Conservation (phyloP, 139 green algal species). For the Mesostigma viride region DNA sequence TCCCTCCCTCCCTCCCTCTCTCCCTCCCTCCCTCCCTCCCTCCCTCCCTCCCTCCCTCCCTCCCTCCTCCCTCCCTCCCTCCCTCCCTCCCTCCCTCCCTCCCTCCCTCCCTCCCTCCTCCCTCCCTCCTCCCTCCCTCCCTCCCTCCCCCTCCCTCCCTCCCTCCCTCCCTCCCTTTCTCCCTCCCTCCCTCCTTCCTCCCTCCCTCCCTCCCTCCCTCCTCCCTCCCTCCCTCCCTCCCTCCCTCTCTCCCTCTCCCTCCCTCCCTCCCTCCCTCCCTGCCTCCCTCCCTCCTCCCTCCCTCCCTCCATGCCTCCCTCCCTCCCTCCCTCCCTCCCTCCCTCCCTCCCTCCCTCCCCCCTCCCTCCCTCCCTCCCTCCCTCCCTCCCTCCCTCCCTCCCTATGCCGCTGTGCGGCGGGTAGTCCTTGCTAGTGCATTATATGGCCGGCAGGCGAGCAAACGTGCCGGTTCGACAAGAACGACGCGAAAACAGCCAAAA, state of each 20-base stretch:
- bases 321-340: background rate
- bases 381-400: background rate
- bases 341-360: background rate
- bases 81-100: background rate
- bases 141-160: background rate
- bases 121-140: background rate
- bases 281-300: background rate
- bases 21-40: background rate
- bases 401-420: too few species aligned
- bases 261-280: background rate
- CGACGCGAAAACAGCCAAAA: too few species aligned
- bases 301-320: too few species aligned
- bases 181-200: background rate
- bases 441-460: background rate
- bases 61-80: too few species aligned
- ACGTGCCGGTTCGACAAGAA: too few species aligned
- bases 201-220: background rate
- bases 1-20: background rate
- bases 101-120: background rate
- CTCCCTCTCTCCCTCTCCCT: background rate
- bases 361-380: background rate
- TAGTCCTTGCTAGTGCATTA: background rate
- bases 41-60: too few species aligned
- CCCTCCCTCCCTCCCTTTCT: background rate
- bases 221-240: background rate